Base-by-base conservation (phyloP, 2,329 filamentous ascomycete species). In the Sporothrix schenckii region DNA sequence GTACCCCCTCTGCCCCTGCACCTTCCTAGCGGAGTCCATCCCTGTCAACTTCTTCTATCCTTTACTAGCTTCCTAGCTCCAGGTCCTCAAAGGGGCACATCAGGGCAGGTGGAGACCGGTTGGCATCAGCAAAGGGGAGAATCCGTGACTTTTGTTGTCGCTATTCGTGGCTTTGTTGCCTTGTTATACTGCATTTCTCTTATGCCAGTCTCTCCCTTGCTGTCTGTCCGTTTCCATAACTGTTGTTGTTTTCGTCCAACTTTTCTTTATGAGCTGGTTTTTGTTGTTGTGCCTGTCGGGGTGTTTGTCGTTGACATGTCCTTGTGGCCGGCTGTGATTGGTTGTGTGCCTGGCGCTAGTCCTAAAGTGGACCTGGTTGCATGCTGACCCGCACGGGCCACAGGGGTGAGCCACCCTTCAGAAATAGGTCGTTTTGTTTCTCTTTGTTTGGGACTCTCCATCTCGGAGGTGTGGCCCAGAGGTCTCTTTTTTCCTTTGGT, bases 271-370 rank as follows among this genome's bases (percentile, higher is more conserved):
- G n/a, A 14, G 4, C 11, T 39, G 19, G 41, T 7, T 16, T 24
- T 24, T 44, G 39, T 27, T n/a, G 13, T 39, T 34, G 24, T 44
- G 58, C 52, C 13, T 67, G 44, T 24, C 34, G 21, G 4, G 27
- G 4, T 58, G 16, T 9, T 27, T 27, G 21, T 13, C 14, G n/a
- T 67, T 58, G 14, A 41, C 34, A 30, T 49, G 60, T 65, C 65
- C 10, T n/a, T 30, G 39, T 71, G 69, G 58, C 19, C 19, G 1
- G 14, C 41, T 24, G 9, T 67, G 44, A 72, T 72, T 72, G 66
- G 71, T 21, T 61, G 34, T 4, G 71, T 72, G 39, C 71, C 71
- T 72, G 71, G 47, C 71, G 69, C 69, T 72, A 72, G 69, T 16
- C 54, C 44, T 52, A 54, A 63, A 27, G 53, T 27, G 53, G 50